Percentiles rank a stretch among this genome's conserved stretches.
Evolutionary conservation across 306 rosid genomes (phyloP).

Genomic region (Chamaecrista fasciculata): DNA sequence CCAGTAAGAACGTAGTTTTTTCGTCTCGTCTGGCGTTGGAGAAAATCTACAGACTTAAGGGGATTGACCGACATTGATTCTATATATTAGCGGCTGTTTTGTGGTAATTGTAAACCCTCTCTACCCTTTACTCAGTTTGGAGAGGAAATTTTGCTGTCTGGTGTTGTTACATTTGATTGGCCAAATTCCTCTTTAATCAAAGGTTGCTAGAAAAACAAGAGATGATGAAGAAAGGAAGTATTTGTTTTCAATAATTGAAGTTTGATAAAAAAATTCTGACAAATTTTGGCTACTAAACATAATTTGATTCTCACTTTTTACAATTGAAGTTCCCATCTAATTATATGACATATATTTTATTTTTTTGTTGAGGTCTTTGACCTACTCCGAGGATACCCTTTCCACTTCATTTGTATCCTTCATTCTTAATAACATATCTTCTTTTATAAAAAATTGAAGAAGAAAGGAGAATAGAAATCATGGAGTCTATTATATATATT

Average conservation of each 20-base stretch:
- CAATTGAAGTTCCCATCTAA: background rate
- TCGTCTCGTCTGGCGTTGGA: background rate
- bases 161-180: background rate
- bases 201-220: background rate
- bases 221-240: background rate
- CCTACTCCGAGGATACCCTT: background rate
- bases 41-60: background rate
- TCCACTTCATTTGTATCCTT: too few species aligned
- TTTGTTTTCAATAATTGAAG: background rate
- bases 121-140: background rate
- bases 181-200: background rate
- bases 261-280: background rate
- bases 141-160: background rate
- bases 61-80: background rate
- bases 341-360: background rate
- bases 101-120: background rate
- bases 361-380: background rate
- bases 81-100: background rate
- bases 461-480: background rate
- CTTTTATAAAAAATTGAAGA: background rate
- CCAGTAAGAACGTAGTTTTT: background rate
- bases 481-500: slow-evolving; percentile 13
- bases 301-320: background rate
- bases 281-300: background rate
- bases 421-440: background rate